These are phyloP conservation scores for Jaapia argillacea DNA, from an alignment of 768 basidiomycete species.

Conservation along the genomic window DNA sequence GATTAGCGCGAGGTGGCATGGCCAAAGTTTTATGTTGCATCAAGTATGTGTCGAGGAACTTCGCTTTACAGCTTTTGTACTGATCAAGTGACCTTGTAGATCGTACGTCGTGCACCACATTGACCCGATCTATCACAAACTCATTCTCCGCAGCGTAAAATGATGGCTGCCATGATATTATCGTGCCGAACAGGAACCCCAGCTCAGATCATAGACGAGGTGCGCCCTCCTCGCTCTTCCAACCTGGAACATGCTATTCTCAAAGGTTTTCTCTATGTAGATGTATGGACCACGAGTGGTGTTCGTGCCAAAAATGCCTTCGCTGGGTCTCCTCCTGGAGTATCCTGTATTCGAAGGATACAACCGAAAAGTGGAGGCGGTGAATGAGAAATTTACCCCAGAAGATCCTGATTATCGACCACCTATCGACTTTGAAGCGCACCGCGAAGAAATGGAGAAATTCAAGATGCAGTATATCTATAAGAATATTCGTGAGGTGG, in stretches of 20 bases:
- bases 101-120: no score
- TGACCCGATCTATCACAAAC: no score
- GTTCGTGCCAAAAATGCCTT: constrained; percentile 91
- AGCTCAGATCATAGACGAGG: constrained; percentile 64
- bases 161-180: constrained; percentile 85
- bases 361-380: constrained; percentile 42
- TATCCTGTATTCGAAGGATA: constrained; percentile 76
- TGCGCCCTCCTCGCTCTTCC: constrained; percentile 14
- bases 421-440: constrained; percentile 59
- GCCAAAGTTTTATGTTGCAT: constrained; percentile 98
- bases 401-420: constrained; percentile 57
- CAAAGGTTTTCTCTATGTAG: constrained; percentile 23
- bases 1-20: constrained; percentile 89
- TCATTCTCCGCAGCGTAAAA: constrained; percentile 86
- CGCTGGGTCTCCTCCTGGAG: constrained; percentile 87
- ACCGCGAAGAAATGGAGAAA: constrained; percentile 56
- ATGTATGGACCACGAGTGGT: constrained; percentile 71
- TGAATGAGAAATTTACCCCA: constrained; percentile 42
- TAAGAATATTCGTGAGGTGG: constrained; percentile 74
- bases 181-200: constrained; percentile 71
- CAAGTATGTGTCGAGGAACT: constrained; percentile 76
- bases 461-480: constrained; percentile 90
- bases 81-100: no score
- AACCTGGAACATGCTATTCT: not conserved
- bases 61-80: constrained; percentile 2